These are phyloP conservation scores for Elasticomyces elasticus DNA, from an alignment of 495 filamentous ascomycete species.

Conservation along the genomic window DNA sequence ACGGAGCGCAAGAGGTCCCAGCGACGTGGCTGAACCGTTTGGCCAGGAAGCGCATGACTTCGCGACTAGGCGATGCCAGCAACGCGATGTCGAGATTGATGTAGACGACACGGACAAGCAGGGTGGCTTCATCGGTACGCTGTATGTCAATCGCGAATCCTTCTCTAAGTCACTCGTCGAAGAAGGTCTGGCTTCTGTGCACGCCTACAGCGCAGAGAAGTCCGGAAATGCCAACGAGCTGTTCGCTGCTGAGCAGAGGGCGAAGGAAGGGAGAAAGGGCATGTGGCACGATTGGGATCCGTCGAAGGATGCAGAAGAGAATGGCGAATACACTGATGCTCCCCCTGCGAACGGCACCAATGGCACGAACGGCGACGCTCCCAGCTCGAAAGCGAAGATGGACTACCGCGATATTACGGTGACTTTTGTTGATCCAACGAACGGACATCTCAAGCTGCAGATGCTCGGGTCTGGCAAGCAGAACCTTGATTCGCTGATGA, in stretches of 20 bases:
- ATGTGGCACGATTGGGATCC: slow-evolving; percentile 94
- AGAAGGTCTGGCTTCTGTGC: slow-evolving; percentile 84
- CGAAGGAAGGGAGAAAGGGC: slow-evolving; percentile 77
- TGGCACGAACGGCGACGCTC: slow-evolving; percentile 40
- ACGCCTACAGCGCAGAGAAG: slow-evolving; percentile 92
- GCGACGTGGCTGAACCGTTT: slow-evolving; percentile 82
- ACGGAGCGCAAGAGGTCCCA: slow-evolving; percentile 66
- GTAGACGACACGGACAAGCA: slow-evolving; percentile 91
- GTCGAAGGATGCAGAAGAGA: slow-evolving; percentile 52
- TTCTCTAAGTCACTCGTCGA: slow-evolving; percentile 90
- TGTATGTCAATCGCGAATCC: slow-evolving; percentile 91
- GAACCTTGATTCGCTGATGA: slow-evolving; percentile 76
- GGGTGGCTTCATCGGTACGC: slow-evolving; percentile 91
- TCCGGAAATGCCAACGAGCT: slow-evolving; percentile 81
- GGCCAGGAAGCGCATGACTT: slow-evolving; percentile 90
- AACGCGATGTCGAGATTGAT: slow-evolving; percentile 94
- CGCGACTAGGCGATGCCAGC: slow-evolving; percentile 75
- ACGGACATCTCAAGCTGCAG: slow-evolving; percentile 74
- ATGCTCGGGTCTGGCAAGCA: slow-evolving; percentile 72
- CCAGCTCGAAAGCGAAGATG: slow-evolving; percentile 39
- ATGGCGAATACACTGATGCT: slow-evolving; percentile 27
- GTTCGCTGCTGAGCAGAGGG: slow-evolving; percentile 72
- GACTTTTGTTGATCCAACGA: slow-evolving; percentile 69
- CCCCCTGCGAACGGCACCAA: slow-evolving; percentile 40
- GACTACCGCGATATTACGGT: slow-evolving; percentile 91